phyloP scores from a whole-genome alignment of 306 rosid species.

The Betula pendula region DNA sequence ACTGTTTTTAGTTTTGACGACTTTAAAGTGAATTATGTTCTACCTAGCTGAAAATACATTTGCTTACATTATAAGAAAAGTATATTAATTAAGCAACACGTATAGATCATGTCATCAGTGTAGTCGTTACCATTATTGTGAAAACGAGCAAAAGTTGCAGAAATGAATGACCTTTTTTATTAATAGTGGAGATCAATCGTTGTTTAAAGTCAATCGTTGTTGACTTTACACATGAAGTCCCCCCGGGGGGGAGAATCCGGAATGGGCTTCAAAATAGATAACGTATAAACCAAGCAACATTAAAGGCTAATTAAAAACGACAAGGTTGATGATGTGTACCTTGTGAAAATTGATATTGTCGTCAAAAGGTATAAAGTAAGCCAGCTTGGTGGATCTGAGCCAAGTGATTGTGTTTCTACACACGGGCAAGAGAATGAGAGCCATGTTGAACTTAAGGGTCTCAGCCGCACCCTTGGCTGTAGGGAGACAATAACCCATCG shows the following conservation, averaged over 20 bases:
- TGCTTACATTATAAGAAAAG: no score
- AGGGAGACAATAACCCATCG: conserved; percentile 89
- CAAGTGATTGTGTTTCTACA: conserved; percentile 95
- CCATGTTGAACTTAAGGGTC: conserved; percentile 97
- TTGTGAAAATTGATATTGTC: conserved; percentile 99
- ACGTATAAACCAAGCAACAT: conserved; percentile 25
- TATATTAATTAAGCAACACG: no score
- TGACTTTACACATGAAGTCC: conserved; percentile 8
- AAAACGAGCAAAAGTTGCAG: not conserved
- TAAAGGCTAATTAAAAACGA: not conserved
- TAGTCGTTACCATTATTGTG: not conserved
- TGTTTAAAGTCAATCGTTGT: no score
- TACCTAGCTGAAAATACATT: no score
- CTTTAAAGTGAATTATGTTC: not conserved
- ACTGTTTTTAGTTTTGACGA: not conserved
- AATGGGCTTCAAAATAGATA: conserved; percentile 5
- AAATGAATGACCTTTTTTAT: not conserved
- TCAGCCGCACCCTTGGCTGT: conserved; percentile 93
- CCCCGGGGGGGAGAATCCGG: not conserved
- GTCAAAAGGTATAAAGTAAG: conserved; percentile 72
- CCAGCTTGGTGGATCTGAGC: conserved; percentile 81
- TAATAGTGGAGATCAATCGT: not conserved
- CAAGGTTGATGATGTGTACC: conserved; percentile 43
- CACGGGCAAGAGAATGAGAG: conserved; percentile 81
- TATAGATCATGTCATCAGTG: not conserved